These are phyloP conservation scores for Solanum clarkiae DNA, from an alignment of 257 asterid genomes.

Conservation along the genomic window DNA sequence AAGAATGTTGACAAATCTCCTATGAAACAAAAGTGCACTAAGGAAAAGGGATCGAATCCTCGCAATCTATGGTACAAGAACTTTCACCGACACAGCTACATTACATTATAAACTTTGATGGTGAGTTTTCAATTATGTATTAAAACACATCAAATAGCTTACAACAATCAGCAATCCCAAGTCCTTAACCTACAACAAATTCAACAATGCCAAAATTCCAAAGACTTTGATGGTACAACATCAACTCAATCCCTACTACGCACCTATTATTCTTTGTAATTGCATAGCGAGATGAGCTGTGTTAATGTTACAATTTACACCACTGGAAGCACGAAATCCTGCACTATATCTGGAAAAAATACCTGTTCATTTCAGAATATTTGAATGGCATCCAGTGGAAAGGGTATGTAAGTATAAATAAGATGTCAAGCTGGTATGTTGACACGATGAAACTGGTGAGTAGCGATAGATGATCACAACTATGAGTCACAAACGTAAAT, in stretches of 20 bases:
- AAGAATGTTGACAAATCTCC: not conserved
- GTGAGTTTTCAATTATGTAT: not conserved
- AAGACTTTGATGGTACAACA: not conserved
- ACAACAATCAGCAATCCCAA: not conserved
- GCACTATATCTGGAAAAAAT: not conserved
- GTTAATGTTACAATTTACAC: not conserved
- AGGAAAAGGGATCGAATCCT: not conserved
- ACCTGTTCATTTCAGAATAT: not conserved
- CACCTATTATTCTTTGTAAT: not conserved
- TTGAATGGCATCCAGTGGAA: not conserved
- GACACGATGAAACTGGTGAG: not conserved
- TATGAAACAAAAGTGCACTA: not conserved
- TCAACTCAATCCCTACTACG: not conserved
- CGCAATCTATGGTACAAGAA: not conserved
- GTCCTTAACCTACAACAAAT: not conserved
- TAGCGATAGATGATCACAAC: not conserved
- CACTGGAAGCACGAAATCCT: not conserved
- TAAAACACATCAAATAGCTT: not conserved
- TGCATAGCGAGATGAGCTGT: not conserved
- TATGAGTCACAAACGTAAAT: constrained; percentile 28
- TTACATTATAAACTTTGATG: not conserved
- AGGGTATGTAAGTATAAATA: not conserved
- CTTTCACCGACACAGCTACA: not conserved
- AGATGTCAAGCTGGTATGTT: not conserved
- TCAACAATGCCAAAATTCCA: not conserved